Evolutionary conservation across 2,329 filamentous ascomycete genomes (phyloP), one percentile per base, ranked within the genome.

Genomic region (Tolypocladium pustulatum): DNA sequence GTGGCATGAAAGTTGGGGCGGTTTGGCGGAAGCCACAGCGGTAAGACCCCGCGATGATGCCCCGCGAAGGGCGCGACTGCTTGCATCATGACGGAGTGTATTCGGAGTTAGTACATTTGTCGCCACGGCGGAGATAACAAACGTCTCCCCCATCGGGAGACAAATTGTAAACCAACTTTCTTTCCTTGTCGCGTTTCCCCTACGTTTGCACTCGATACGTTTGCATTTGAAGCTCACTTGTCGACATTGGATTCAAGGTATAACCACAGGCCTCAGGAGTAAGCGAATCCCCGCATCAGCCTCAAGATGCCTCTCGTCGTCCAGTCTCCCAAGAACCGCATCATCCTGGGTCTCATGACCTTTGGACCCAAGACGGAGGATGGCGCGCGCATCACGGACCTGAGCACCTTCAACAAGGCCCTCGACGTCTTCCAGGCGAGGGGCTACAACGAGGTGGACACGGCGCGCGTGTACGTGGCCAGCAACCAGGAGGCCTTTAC

Each of bases 321-420:
- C 17, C 71, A 73, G 54, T 70, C 68, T 38, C 67, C 70, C 58
- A 87, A 84, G 65, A 81, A 86, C 63, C 83, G 88, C 62, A 78
- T 91, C 66, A 90, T 96, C 78, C 84, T 96, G 43, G 90, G 91
- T 63, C 80, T 91, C 58, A 94, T 95, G 91, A 92, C 88, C 68
- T 91, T 91, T 76, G 89, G 88, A 36, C 84, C 89, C 2, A 81
- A 83, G 59, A 78, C 80, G 60, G 65, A 69, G 15, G 65, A 69
- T 15, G 90, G 89, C 40, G 89, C 87, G 52, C 85, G 90, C 53
- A 85, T 96, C 67, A 92, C 89, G 12, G 76, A 79, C 58, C 37
- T 79, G 2, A 71, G 83, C 59, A 86, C 88, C 51, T 91, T 87
- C 76, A 89, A 86, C 65, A 82, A 82, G 65, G 81, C 82, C 51